Conservation (phyloP, 2,329 filamentous ascomycete species). For the Aureobasidium pullulans region DNA sequence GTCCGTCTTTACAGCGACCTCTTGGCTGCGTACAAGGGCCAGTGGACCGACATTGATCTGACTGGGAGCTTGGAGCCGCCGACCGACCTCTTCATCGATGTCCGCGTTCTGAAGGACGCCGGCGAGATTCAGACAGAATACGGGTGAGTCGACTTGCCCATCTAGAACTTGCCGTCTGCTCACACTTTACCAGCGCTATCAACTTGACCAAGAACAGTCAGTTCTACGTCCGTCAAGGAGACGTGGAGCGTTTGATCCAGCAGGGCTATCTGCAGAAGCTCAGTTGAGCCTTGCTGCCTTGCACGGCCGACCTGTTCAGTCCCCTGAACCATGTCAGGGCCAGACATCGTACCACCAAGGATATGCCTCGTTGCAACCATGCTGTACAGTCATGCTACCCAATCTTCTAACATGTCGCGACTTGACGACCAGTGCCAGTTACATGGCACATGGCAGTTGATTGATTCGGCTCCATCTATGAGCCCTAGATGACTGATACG, state of each 20-base stretch:
- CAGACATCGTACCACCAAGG: neutral
- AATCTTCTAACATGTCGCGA: too few species aligned
- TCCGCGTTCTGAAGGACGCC: slow-evolving; percentile 89
- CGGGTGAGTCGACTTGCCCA: slow-evolving; percentile 55
- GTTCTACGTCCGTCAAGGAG: slow-evolving; percentile 91
- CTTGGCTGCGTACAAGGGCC: slow-evolving; percentile 91
- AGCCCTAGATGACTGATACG: too few species aligned
- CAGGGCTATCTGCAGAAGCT: slow-evolving; percentile 93
- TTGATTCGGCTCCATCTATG: too few species aligned
- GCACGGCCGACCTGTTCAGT: neutral
- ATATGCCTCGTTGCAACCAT: neutral
- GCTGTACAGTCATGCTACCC: neutral
- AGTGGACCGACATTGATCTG: slow-evolving; percentile 96
- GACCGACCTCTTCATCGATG: slow-evolving; percentile 93
- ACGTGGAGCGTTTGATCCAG: slow-evolving; percentile 88
- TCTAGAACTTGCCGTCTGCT: slow-evolving; percentile 2
- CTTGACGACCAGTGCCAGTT: too few species aligned
- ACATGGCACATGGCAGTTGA: too few species aligned
- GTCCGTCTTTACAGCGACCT: slow-evolving; percentile 86
- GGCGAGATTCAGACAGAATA: slow-evolving; percentile 99
- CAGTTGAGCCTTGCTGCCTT: slow-evolving; percentile 47
- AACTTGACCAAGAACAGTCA: slow-evolving; percentile 97
- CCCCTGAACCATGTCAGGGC: neutral
- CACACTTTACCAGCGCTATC: slow-evolving; percentile 58
- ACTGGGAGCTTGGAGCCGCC: slow-evolving; percentile 91